Conservation (phyloP, 192 early-diverging fungal genomes). For the Coemansia sp. region DNA sequence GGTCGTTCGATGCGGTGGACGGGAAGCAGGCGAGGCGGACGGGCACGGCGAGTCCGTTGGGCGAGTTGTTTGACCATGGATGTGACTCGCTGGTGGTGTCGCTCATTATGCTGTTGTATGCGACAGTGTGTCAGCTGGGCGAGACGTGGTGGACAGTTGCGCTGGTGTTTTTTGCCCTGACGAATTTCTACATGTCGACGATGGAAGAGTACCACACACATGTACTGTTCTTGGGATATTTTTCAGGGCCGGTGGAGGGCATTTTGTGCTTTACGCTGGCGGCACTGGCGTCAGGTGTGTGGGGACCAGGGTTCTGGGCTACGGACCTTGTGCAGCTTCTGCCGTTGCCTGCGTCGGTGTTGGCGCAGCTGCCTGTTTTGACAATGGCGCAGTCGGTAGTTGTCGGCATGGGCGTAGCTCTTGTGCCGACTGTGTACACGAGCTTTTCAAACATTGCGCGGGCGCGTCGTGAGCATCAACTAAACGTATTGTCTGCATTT, state of each 20-base stretch:
- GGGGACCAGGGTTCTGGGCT: conserved; percentile 55
- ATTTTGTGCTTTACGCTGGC: conserved; percentile 64
- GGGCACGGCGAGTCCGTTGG: conserved; percentile 80
- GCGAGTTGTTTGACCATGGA: conserved; percentile 95
- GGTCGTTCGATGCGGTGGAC: conserved; percentile 90
- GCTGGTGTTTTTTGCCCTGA: conserved; percentile 59
- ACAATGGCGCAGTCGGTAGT: conserved; percentile 49
- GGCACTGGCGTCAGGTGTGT: conserved; percentile 62
- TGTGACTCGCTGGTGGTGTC: conserved; percentile 69
- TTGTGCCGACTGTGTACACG: conserved; percentile 44
- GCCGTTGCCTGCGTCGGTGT: conserved; percentile 30
- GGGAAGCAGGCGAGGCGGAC: conserved; percentile 94
- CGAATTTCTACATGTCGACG: conserved; percentile 88
- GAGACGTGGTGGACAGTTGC: conserved; percentile 68
- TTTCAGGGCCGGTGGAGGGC: conserved; percentile 91
- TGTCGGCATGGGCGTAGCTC: conserved; percentile 22
- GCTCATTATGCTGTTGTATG: conserved; percentile 58
- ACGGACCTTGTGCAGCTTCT: conserved; percentile 25
- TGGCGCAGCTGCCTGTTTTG: conserved; percentile 29
- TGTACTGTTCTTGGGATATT: conserved; percentile 74
- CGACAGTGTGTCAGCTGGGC: conserved; percentile 65
- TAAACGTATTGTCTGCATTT: conserved; percentile 56
- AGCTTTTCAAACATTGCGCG: conserved; percentile 62
- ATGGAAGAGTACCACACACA: conserved; percentile 96
- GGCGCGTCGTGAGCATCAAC: conserved; percentile 58